Conservation (phyloP, 2,329 filamentous ascomycete species). For the Apiospora kogelbergensis region DNA sequence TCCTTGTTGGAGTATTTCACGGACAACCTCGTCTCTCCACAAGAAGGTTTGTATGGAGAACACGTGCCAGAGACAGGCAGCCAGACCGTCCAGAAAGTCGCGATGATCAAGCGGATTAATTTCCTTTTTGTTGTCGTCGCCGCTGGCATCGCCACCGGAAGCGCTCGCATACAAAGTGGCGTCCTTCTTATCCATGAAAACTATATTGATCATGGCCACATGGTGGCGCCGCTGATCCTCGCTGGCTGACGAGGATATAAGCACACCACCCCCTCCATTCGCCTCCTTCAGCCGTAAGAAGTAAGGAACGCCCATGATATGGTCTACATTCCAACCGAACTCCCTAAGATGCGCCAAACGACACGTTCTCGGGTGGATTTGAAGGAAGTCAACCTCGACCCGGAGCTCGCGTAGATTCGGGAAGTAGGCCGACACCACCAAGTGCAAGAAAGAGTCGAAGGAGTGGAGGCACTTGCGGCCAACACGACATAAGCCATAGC, state of each 20-base stretch:
- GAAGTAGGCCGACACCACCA: neutral
- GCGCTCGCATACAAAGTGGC: neutral
- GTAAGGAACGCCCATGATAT: neutral
- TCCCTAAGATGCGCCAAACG: too few relatives aligned
- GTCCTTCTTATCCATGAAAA: neutral
- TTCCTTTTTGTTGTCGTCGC: too few relatives aligned
- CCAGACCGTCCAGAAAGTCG: neutral
- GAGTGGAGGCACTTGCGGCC: neutral
- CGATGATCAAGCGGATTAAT: neutral
- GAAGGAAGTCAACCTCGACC: neutral
- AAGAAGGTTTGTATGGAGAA: neutral
- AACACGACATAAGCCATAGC: too few relatives aligned
- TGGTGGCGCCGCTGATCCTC: neutral
- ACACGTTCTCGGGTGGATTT: too few relatives aligned
- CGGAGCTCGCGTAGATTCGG: neutral
- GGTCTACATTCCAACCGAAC: too few relatives aligned
- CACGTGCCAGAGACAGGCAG: neutral
- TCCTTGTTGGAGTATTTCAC: neutral
- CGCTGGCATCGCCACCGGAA: too few relatives aligned
- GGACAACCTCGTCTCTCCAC: neutral
- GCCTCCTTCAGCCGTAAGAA: neutral
- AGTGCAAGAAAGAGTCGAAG: neutral
- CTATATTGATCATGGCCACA: neutral
- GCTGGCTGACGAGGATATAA: neutral
- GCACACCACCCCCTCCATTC: neutral